Evolutionary conservation across 2,329 filamentous ascomycete species (phyloP).

Genomic region (Trichoderma brevicompactum): DNA sequence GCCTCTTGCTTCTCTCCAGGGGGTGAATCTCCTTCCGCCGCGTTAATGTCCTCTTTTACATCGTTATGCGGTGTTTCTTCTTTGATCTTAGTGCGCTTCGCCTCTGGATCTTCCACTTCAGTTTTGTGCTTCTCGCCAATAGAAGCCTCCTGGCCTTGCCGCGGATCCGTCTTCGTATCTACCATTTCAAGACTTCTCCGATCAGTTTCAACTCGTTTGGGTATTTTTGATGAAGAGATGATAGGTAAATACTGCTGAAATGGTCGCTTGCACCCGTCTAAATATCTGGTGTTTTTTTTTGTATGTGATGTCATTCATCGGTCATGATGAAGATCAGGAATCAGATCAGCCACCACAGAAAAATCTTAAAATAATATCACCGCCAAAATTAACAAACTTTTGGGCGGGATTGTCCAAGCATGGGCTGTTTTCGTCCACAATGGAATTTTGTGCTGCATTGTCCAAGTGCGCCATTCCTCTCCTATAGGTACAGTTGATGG

Average conservation of each 20-base stretch:
- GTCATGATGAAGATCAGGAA: conserved; percentile 1
- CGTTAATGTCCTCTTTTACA: not conserved
- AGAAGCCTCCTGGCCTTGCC: not conserved
- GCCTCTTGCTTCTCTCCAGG: not conserved
- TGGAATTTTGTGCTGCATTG: too few relatives aligned
- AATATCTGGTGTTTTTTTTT: conserved; percentile 11
- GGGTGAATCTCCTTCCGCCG: too few relatives aligned
- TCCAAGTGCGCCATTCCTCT: too few relatives aligned
- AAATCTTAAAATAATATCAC: not conserved
- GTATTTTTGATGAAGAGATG: not conserved
- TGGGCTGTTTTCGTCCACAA: not conserved
- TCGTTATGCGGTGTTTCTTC: conserved; percentile 31
- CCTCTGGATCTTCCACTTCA: conserved; percentile 35
- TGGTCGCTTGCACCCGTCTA: not conserved
- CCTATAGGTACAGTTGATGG: too few relatives aligned
- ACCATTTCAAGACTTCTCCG: not conserved
- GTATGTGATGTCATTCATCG: conserved; percentile 37
- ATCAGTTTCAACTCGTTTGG: not conserved
- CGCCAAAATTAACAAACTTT: not conserved
- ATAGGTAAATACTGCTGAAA: too few relatives aligned
- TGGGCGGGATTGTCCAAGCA: not conserved
- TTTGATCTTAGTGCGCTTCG: conserved; percentile 38
- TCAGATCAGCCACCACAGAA: not conserved
- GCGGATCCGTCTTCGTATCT: not conserved
- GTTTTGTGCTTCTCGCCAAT: conserved; percentile 40